Conservation (phyloP, 2,329 filamentous ascomycete species). For the Pseudocercospora crystallina region DNA sequence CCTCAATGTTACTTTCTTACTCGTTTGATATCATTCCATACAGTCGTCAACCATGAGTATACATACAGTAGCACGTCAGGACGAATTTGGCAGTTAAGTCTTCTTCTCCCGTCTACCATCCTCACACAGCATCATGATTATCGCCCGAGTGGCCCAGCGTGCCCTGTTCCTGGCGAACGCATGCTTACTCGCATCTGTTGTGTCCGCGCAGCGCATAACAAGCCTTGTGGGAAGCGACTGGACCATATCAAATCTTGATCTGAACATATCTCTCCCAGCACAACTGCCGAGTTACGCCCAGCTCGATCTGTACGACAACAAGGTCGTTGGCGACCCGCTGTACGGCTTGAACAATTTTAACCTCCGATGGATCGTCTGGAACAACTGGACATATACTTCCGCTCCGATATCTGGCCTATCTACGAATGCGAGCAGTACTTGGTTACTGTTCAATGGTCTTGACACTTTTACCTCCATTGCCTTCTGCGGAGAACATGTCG, state of each 20-base stretch:
- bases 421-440: conserved; percentile 44
- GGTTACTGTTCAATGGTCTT: conserved; percentile 61
- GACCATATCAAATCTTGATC: conserved; percentile 40
- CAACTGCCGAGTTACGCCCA: conserved; percentile 60
- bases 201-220: conserved; percentile 35
- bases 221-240: conserved; percentile 41
- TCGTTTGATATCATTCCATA: too few relatives aligned
- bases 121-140: too few relatives aligned
- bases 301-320: conserved; percentile 55
- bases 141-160: too few relatives aligned
- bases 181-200: too few relatives aligned
- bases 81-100: too few relatives aligned
- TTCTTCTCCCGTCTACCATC: background rate
- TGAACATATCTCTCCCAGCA: conserved; percentile 56
- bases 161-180: too few relatives aligned
- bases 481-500: conserved; percentile 56
- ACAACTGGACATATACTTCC: conserved; percentile 63
- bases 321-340: conserved; percentile 56
- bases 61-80: too few relatives aligned
- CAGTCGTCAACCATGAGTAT: too few relatives aligned
- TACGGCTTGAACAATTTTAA: conserved; percentile 61
- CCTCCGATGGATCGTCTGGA: conserved; percentile 58
- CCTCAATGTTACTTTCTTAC: too few relatives aligned
- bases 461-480: conserved; percentile 61
- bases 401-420: conserved; percentile 43